A percentile compares a stretch with the other conserved stretches of the same genome.
Evolutionary conservation across 2,329 filamentous ascomycete genomes (phyloP).

Genomic region (Atkinsonella texensis): DNA sequence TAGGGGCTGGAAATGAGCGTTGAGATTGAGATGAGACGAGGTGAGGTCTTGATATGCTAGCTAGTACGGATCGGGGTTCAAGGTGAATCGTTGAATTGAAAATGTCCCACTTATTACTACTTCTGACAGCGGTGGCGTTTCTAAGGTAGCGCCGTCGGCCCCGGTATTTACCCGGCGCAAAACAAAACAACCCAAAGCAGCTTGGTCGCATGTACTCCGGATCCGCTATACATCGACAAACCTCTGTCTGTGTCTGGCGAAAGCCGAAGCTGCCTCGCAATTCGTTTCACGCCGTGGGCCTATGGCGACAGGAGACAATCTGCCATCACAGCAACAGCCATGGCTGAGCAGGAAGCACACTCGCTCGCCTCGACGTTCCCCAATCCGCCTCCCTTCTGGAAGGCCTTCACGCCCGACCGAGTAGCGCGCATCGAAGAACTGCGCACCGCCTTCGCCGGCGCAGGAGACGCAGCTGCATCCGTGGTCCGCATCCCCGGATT

Average conservation of each 20-base stretch:
- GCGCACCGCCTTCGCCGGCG: slow-evolving; percentile 25
- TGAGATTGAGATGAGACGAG: background rate
- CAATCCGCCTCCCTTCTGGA: slow-evolving; percentile 81
- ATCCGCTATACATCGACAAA: too few species aligned
- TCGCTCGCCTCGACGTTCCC: slow-evolving; percentile 60
- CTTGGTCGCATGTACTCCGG: background rate
- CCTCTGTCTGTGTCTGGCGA: too few species aligned
- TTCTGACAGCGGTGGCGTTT: slow-evolving; percentile 17
- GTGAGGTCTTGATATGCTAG: background rate
- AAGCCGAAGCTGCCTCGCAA: too few species aligned
- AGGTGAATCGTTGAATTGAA: too few species aligned
- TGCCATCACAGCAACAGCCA: slow-evolving; percentile 18
- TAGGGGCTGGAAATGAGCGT: background rate
- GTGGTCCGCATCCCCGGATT: slow-evolving; percentile 33
- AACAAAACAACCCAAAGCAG: background rate
- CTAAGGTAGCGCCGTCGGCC: background rate
- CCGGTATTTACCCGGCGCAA: slow-evolving; percentile 12
- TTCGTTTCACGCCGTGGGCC: background rate
- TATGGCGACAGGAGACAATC: background rate
- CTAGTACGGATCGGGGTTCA: too few species aligned
- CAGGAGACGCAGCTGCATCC: slow-evolving; percentile 12
- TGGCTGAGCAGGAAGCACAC: slow-evolving; percentile 43
- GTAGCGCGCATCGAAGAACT: slow-evolving; percentile 40
- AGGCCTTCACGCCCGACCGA: slow-evolving; percentile 71
- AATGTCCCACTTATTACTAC: background rate